Evolutionary conservation across 2,329 filamentous ascomycete species (phyloP).

Genomic region (Ampelomyces quisqualis): DNA sequence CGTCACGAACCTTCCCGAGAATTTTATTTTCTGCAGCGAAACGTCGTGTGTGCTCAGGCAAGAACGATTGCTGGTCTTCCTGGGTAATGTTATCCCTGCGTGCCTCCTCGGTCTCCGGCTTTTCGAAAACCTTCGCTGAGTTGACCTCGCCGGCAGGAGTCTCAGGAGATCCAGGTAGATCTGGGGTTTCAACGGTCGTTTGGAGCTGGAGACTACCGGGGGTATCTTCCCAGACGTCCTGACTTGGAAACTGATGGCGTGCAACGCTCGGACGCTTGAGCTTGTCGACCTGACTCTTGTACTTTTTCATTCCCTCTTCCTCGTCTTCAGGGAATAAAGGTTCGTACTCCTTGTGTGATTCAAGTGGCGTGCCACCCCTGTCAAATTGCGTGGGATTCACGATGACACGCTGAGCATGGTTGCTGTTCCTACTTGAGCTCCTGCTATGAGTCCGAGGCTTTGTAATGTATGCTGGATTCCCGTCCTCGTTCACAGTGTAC

Average conservation of each 20-base stretch:
- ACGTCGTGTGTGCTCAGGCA: slow-evolving; percentile 49
- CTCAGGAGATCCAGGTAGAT: slow-evolving; percentile 55
- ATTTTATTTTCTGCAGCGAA: slow-evolving; percentile 61
- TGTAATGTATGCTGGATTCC: slow-evolving; percentile 46
- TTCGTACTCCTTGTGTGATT: slow-evolving; percentile 92
- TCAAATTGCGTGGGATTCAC: slow-evolving; percentile 49
- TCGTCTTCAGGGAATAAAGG: slow-evolving; percentile 81
- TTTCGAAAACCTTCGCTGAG: slow-evolving; percentile 45
- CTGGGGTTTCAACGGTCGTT: slow-evolving; percentile 82
- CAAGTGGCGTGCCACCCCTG: slow-evolving; percentile 66
- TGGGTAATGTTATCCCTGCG: slow-evolving; percentile 47
- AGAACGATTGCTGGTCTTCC: slow-evolving; percentile 46
- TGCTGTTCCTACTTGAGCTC: slow-evolving; percentile 55
- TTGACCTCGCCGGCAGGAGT: slow-evolving; percentile 42
- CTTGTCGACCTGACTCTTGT: slow-evolving; percentile 55
- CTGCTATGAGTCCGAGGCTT: slow-evolving; percentile 57
- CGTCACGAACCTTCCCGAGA: slow-evolving; percentile 54
- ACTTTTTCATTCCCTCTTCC: slow-evolving; percentile 63
- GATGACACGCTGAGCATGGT: slow-evolving; percentile 50
- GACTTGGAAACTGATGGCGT: slow-evolving; percentile 77
- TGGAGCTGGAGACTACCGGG: slow-evolving; percentile 77
- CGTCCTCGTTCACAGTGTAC: slow-evolving; percentile 52
- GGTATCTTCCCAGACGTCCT: slow-evolving; percentile 96
- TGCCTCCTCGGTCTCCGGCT: slow-evolving; percentile 53
- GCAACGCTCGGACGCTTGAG: slow-evolving; percentile 56